Evolutionary conservation across 345 rosid species (phyloP).

Genomic region (Trapa incisa): DNA sequence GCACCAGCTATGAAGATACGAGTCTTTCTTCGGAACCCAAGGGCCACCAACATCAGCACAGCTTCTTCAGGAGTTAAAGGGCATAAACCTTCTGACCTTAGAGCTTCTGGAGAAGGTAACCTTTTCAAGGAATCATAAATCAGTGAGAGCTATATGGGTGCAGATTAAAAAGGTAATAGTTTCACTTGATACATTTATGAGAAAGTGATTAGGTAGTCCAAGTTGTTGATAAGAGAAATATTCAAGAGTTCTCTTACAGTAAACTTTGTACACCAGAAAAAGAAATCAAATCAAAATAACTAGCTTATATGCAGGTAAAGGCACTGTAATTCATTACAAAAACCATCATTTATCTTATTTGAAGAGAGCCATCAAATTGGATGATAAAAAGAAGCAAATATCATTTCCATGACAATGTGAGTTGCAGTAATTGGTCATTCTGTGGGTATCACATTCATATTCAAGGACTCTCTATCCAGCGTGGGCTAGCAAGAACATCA

Average conservation of each 20-base stretch:
- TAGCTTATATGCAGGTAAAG: neutral
- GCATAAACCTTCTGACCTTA: conserved; percentile 79
- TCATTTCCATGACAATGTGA: neutral
- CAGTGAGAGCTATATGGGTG: neutral
- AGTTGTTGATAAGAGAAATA: neutral
- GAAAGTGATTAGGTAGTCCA: neutral
- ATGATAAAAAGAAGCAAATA: neutral
- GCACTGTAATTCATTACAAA: neutral
- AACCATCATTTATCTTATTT: neutral
- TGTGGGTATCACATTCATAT: neutral
- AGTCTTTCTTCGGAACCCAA: conserved; percentile 76
- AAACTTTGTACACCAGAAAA: neutral
- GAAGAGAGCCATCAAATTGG: neutral
- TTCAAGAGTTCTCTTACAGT: neutral
- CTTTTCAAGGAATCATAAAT: conserved; percentile 23
- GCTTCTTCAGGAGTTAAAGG: conserved; percentile 95
- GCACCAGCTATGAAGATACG: conserved; percentile 80
- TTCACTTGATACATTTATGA: neutral
- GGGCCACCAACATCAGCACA: conserved; percentile 85
- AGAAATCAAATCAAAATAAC: neutral
- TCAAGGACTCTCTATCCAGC: neutral
- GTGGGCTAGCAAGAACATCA: neutral
- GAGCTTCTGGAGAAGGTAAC: conserved; percentile 56
- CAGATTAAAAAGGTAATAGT: neutral
- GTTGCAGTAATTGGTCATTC: neutral